Evolutionary conservation across 768 basidiomycete species (phyloP).

Genomic region (Holtermannia corniformis): DNA sequence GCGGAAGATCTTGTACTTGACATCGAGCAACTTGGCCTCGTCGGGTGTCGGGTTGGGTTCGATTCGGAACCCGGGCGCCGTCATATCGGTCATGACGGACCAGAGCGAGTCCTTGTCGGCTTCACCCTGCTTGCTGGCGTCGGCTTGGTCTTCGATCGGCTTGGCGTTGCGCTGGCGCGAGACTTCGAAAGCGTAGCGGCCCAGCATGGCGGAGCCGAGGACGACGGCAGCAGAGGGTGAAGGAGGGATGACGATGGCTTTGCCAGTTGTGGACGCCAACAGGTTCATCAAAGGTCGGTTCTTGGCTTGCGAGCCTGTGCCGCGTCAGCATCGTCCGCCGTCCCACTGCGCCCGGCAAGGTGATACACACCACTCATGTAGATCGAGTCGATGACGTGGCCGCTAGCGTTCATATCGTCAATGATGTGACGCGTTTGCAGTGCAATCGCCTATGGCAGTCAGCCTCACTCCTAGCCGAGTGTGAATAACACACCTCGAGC

Average conservation of each 20-base stretch:
- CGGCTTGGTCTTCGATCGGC: conserved; percentile 41
- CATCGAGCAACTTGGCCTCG: conserved; percentile 69
- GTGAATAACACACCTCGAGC: conserved; percentile 49
- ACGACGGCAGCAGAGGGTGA: conserved; percentile 75
- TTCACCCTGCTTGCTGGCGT: conserved; percentile 41
- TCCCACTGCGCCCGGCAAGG: not conserved
- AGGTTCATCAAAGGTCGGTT: conserved; percentile 81
- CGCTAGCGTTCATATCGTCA: conserved; percentile 75
- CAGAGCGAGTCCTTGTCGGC: conserved; percentile 63
- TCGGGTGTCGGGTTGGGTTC: conserved; percentile 50
- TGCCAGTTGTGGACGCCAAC: conserved; percentile 70
- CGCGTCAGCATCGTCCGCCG: not conserved
- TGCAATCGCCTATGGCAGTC: conserved; percentile 57
- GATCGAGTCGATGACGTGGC: conserved; percentile 70
- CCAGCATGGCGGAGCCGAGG: conserved; percentile 87
- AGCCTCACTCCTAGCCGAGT: not conserved
- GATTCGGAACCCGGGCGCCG: conserved; percentile 65
- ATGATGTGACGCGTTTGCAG: conserved; percentile 91
- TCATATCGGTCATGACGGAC: conserved; percentile 97
- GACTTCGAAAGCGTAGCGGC: conserved; percentile 66
- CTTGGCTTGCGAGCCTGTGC: conserved; percentile 73
- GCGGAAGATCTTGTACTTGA: conserved; percentile 87
- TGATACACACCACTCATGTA: conserved; percentile 60
- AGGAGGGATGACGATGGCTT: conserved; percentile 73
- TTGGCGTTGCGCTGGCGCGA: conserved; percentile 34